These are phyloP conservation scores for Tylopilus orsonianus DNA, from an alignment of 1,284 basidiomycete species.

Conservation along the genomic window DNA sequence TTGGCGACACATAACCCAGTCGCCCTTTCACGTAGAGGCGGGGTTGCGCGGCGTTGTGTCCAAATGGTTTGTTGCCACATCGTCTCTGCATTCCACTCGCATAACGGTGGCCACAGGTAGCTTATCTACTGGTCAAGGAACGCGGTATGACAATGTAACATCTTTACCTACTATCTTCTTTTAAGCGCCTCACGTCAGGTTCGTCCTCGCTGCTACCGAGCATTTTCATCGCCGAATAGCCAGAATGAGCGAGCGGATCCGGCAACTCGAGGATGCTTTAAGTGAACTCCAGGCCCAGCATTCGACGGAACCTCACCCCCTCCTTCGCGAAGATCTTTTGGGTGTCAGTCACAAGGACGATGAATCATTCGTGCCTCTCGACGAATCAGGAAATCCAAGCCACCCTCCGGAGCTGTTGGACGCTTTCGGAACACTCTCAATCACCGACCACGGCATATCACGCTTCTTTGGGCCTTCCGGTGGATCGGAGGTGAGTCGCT, in stretches of 20 bases:
- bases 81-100: background rate
- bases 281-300: constrained; percentile 48
- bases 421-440: constrained; percentile 61
- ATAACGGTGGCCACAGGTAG: constrained; percentile 41
- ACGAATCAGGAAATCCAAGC: constrained; percentile 24
- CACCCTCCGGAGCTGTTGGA: constrained; percentile 45
- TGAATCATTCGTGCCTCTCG: constrained; percentile 21
- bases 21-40: constrained; percentile 41
- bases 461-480: constrained; percentile 66
- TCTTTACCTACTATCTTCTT: background rate
- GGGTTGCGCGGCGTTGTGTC: constrained; percentile 69
- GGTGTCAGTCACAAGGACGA: constrained; percentile 39
- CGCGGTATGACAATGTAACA: constrained; percentile 40
- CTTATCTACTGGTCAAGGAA: constrained; percentile 63
- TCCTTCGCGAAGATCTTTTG: constrained; percentile 59
- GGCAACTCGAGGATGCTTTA: constrained; percentile 67
- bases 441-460: constrained; percentile 58
- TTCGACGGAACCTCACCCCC: constrained; percentile 58
- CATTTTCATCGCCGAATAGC: constrained; percentile 67
- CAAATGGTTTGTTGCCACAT: constrained; percentile 51
- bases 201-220: constrained; percentile 71
- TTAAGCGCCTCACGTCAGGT: constrained; percentile 38
- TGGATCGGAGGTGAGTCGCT: constrained; percentile 53
- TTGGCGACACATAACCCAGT: constrained; percentile 1
- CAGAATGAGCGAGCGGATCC: constrained; percentile 59